phyloP scores from a whole-genome alignment of 495 filamentous ascomycete genomes.

The Hypoxylon lenormandii region DNA sequence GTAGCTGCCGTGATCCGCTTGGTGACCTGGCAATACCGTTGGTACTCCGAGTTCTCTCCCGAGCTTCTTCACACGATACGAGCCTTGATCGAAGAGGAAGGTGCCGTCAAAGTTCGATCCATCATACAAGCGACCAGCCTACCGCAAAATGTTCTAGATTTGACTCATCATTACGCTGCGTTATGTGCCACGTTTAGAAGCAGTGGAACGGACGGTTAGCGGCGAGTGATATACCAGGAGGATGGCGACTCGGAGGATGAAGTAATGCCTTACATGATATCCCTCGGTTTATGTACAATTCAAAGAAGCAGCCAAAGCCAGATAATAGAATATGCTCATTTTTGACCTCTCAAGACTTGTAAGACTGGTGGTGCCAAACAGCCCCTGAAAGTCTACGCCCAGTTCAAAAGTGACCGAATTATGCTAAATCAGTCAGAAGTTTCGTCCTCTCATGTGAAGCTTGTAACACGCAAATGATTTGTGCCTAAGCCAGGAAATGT shows the following conservation, averaged over 20 bases:
- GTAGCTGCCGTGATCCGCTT: constrained; percentile 84
- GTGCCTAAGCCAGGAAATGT: too few species aligned
- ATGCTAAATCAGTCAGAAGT: too few species aligned
- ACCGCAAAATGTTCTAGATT: constrained; percentile 89
- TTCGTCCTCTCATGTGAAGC: too few species aligned
- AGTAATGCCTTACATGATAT: constrained; percentile 40
- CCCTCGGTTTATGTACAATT: constrained; percentile 29
- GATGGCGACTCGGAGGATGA: constrained; percentile 14
- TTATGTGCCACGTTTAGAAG: constrained; percentile 93
- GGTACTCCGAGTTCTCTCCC: constrained; percentile 99
- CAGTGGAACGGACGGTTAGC: constrained; percentile 88
- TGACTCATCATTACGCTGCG: constrained; percentile 96
- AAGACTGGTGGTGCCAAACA: too few species aligned
- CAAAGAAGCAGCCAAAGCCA: constrained; percentile 8
- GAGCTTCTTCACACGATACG: constrained; percentile 85
- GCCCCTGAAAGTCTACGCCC: too few species aligned
- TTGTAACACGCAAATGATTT: too few species aligned
- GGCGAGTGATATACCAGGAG: background rate
- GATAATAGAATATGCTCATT: constrained; percentile 22
- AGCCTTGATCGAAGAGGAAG: constrained; percentile 95
- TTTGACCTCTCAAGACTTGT: background rate
- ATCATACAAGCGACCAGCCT: constrained; percentile 96
- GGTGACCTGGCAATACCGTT: constrained; percentile 97
- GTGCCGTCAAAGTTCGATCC: constrained; percentile 94
- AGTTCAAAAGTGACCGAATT: too few species aligned